Percentiles rank a stretch among this genome's conserved stretches.
These are phyloP conservation scores for Boletus subparvulus DNA, from an alignment of 768 basidiomycete genomes.

Conservation along the genomic window DNA sequence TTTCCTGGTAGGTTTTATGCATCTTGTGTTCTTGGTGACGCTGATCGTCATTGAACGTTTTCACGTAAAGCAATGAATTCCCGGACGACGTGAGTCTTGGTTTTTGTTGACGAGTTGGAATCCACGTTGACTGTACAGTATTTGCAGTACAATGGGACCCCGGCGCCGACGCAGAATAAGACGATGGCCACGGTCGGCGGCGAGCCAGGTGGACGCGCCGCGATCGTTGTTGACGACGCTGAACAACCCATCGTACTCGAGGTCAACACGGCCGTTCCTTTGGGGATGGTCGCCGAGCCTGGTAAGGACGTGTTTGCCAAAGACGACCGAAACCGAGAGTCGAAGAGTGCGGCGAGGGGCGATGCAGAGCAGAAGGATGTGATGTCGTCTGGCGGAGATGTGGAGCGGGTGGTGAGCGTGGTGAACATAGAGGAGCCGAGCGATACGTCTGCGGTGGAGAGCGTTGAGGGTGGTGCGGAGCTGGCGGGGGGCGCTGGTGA, in stretches of 20 bases:
- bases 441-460: background rate
- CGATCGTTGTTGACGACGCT: conserved; percentile 52
- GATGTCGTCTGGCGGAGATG: background rate
- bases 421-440: conserved; percentile 4
- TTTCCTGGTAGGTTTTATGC: conserved; percentile 62
- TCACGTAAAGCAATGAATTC: conserved; percentile 59
- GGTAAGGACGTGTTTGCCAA: conserved; percentile 73
- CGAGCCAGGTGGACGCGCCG: conserved; percentile 51
- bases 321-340: conserved; percentile 45
- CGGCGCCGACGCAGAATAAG: conserved; percentile 40
- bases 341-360: conserved; percentile 40
- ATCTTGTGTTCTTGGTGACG: background rate
- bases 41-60: background rate
- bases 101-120: background rate
- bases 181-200: conserved; percentile 48
- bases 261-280: conserved; percentile 39
- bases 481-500: background rate
- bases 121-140: conserved; percentile 41
- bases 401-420: conserved; percentile 39
- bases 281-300: conserved; percentile 64
- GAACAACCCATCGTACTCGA: conserved; percentile 13
- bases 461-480: background rate
- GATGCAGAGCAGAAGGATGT: conserved; percentile 12
- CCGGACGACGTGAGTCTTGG: conserved; percentile 53
- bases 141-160: conserved; percentile 47